Evolutionary conservation across 208 protist genomes (phyloP), one percentile per base, ranked within the genome.

Genomic region (Trypanosoma platydactyli): DNA sequence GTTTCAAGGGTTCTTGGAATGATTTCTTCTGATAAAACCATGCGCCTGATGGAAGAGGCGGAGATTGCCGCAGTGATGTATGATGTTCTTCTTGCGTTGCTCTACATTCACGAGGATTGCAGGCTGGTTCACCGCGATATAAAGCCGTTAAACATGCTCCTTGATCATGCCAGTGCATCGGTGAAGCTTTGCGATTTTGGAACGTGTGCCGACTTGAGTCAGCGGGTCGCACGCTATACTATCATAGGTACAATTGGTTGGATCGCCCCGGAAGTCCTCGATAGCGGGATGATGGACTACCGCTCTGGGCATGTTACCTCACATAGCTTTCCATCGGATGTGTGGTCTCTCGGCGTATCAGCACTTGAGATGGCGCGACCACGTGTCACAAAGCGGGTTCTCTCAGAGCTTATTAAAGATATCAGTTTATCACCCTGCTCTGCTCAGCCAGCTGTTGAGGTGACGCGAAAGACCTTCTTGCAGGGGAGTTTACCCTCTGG

Each of bases 31-130:
- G 54, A 50, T 50, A 40, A 68, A 62, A 24, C 42, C 42, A 22
- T 33, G 46, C 49, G 60, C 11, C 62, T 29, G n/a, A 66, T 95
- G 40, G 42, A 40, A 25, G 86, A 95, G 56, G 22, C 45, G 7
- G 61, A 88, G 16, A 82, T 91, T 33, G 79, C 83, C n/a, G 69
- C 68, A 7, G 56, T 90, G n/a, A 61, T 63, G 1, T 80, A 65
- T 59, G 81, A 90, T 54, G 72, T 79, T 12, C 70, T 92, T 16
- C 64, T 68, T 20, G 81, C 75, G 25, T 68, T 97, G 15, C 51
- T 71, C 5, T 94, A 91, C 53, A 68, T 96, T 12, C 91, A 97
- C 64, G 57, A 83, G 18, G 69, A 63, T 5, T 86, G 77, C 27
- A 65, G 55, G 12, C 50, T 77, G 16, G 80, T 81, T 45, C 88